Evolutionary conservation across 208 protist genomes (phyloP).

Genomic region (Balamuthia mandrillaris): DNA sequence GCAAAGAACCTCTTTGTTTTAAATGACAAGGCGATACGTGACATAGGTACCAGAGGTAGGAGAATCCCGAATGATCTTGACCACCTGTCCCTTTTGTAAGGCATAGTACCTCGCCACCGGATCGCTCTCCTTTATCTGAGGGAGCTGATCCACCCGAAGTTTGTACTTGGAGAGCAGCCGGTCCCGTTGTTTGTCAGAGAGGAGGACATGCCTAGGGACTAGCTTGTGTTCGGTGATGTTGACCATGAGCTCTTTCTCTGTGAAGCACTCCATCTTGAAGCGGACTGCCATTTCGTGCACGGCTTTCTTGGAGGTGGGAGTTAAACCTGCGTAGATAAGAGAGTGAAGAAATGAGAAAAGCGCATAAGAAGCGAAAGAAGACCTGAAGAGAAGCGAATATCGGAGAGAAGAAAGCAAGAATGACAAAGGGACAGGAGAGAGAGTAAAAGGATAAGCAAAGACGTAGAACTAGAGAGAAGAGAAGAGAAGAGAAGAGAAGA

Average conservation of each 20-base stretch:
- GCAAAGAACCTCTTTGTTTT: too few relatives aligned
- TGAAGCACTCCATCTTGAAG: conserved; percentile 84
- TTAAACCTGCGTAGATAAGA: too few relatives aligned
- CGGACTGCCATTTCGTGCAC: not conserved
- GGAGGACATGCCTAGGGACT: conserved; percentile 88
- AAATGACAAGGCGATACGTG: conserved; percentile 94
- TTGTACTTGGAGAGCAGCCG: conserved; percentile 84
- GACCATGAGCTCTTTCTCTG: conserved; percentile 89
- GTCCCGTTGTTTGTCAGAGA: conserved; percentile 80
- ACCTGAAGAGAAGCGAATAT: too few relatives aligned
- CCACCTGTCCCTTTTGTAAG: conserved; percentile 81
- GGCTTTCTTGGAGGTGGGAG: not conserved
- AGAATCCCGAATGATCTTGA: conserved; percentile 89
- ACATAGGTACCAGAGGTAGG: conserved; percentile 93
- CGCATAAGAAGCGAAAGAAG: too few relatives aligned
- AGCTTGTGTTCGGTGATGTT: conserved; percentile 95
- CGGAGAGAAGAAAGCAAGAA: too few relatives aligned
- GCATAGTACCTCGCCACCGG: conserved; percentile 91
- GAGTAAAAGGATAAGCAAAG: too few relatives aligned
- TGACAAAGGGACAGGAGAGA: too few relatives aligned
- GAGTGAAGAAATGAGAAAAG: too few relatives aligned
- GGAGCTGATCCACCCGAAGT: conserved; percentile 87
- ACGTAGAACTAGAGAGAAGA: too few relatives aligned
- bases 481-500: too few relatives aligned
- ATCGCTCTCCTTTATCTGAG: conserved; percentile 87